phyloP scores from a whole-genome alignment of 805 yeast species.

The Cyberlindnera maclurae region DNA sequence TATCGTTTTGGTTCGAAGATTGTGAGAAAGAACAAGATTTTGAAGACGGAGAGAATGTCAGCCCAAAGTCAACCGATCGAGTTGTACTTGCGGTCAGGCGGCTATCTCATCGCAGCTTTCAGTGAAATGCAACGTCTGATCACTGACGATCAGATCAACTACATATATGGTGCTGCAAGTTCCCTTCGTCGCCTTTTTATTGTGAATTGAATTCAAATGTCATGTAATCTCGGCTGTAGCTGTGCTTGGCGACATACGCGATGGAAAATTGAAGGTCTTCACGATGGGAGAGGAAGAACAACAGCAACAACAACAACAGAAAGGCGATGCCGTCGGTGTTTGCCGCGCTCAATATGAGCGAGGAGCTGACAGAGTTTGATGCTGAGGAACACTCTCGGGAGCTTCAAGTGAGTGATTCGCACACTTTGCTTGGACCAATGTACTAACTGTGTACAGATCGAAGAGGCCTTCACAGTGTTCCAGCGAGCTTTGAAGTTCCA shows the following conservation, averaged over 20 bases:
- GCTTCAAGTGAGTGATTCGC: conserved; percentile 45
- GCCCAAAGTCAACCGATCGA: conserved; percentile 26
- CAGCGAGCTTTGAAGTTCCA: conserved; percentile 64
- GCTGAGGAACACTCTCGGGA: conserved; percentile 90
- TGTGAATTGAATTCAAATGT: conserved; percentile 7
- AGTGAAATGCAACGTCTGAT: conserved; percentile 26
- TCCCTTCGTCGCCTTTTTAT: conserved; percentile 40
- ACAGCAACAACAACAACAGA: too few species aligned
- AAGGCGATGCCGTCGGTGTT: conserved; percentile 45
- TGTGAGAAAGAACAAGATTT: conserved; percentile 30
- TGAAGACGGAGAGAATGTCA: conserved; percentile 8
- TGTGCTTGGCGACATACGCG: too few species aligned
- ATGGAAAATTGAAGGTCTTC: too few species aligned
- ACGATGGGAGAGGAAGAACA: too few species aligned
- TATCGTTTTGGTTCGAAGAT: conserved; percentile 36
- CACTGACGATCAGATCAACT: conserved; percentile 34
- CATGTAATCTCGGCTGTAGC: too few species aligned
- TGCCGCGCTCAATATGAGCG: conserved; percentile 70
- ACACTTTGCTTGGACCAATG: not conserved
- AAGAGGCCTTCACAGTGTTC: conserved; percentile 72
- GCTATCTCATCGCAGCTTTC: conserved; percentile 43
- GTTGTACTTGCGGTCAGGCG: conserved; percentile 43
- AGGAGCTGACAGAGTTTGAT: conserved; percentile 60
- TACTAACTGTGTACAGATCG: conserved; percentile 29
- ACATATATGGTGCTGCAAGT: conserved; percentile 39